These are phyloP conservation scores for Alternaria brassicae DNA, from an alignment of 2,329 filamentous ascomycete genomes.

Conservation along the genomic window DNA sequence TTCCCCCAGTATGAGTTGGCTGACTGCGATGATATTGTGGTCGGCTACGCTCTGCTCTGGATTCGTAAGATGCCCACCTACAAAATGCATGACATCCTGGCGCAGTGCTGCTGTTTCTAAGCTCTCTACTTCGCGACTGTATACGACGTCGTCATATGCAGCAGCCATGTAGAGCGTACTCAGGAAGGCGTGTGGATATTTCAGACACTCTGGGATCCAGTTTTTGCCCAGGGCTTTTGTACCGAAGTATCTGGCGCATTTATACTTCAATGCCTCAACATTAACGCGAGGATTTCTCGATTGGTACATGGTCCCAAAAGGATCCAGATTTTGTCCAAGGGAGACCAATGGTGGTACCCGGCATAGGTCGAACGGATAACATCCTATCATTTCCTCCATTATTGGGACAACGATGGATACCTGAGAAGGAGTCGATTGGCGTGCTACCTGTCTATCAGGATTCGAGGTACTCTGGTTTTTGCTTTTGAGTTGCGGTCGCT, in stretches of 20 bases:
- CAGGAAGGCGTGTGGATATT: constrained; percentile 45
- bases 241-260: constrained; percentile 46
- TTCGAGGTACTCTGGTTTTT: constrained; percentile 4
- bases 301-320: constrained; percentile 47
- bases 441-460: constrained; percentile 15
- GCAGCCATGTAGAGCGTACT: constrained; percentile 49
- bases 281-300: constrained; percentile 37
- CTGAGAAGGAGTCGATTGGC: constrained; percentile 25
- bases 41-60: constrained; percentile 35
- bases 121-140: constrained; percentile 34
- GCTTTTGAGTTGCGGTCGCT: constrained; percentile 8
- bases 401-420: constrained; percentile 33
- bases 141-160: constrained; percentile 43
- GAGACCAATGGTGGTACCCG: constrained; percentile 31
- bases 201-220: constrained; percentile 48
- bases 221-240: constrained; percentile 41
- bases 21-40: constrained; percentile 46
- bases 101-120: constrained; percentile 40
- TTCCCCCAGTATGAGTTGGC: constrained; percentile 46
- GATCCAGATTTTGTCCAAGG: constrained; percentile 43
- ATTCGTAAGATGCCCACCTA: constrained; percentile 37
- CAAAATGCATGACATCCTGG: constrained; percentile 46
- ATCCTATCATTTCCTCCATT: constrained; percentile 5
- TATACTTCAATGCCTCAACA: constrained; percentile 44
- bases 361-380: constrained; percentile 31